Conservation (phyloP, 257 asterid genomes). For the Solanum appendiculatum region DNA sequence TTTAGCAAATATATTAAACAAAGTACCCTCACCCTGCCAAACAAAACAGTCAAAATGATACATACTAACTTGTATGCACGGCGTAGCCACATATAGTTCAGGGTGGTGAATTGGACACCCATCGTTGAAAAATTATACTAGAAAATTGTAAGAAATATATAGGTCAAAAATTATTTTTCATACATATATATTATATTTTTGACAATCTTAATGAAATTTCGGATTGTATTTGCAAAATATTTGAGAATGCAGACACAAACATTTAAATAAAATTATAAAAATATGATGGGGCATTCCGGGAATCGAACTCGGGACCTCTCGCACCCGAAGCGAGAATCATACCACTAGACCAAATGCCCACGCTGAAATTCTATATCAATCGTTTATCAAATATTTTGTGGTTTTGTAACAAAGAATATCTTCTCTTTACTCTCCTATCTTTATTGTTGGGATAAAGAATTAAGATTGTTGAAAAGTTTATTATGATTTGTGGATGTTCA, state of each 20-base stretch:
- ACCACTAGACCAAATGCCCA: slow-evolving; percentile 55
- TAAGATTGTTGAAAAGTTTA: neutral
- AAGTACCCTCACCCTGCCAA: no score
- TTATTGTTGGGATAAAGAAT: neutral
- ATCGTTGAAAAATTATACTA: no score
- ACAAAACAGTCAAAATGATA: no score
- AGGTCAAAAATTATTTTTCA: no score
- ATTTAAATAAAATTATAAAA: no score
- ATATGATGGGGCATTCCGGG: slow-evolving; percentile 39
- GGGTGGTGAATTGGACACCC: neutral
- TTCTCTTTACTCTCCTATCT: no score
- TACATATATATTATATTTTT: no score
- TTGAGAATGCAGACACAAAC: no score
- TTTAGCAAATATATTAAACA: no score
- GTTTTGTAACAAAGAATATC: neutral
- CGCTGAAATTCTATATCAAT: neutral
- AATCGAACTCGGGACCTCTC: slow-evolving; percentile 76
- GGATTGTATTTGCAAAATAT: no score
- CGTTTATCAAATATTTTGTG: neutral
- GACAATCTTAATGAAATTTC: no score
- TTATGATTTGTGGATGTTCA: neutral
- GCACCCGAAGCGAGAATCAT: slow-evolving; percentile 86
- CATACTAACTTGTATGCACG: neutral
- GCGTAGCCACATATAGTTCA: neutral
- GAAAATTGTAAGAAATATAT: no score